Conservation (phyloP, 345 rosid species). For the Rhodamnia argentea region DNA sequence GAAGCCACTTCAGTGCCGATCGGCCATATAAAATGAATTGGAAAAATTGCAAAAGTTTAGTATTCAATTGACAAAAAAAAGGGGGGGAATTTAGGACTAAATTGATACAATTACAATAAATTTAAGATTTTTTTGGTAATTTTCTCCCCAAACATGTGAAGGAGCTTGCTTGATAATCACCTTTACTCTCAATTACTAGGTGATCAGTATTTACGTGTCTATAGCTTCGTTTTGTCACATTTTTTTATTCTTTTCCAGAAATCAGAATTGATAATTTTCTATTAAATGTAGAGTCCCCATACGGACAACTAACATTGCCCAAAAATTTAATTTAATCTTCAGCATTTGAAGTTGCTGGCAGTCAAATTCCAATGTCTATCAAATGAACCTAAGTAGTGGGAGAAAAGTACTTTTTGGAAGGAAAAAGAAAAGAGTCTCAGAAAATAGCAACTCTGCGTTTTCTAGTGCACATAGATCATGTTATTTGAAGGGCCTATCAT, state of each 20-base stretch:
- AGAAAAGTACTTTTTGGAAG: background rate
- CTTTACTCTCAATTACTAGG: background rate
- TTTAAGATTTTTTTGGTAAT: too few species aligned
- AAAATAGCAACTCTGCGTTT: background rate
- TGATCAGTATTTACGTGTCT: background rate
- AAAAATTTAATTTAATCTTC: too few species aligned
- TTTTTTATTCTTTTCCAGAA: background rate
- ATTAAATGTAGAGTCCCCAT: background rate
- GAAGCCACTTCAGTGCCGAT: too few species aligned
- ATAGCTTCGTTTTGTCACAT: background rate
- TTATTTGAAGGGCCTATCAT: rapidly evolving
- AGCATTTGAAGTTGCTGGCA: too few species aligned
- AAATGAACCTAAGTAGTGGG: background rate
- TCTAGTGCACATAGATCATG: background rate
- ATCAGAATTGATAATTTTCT: background rate
- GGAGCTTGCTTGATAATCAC: background rate
- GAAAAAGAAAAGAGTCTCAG: background rate
- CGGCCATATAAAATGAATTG: too few species aligned
- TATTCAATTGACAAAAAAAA: too few species aligned
- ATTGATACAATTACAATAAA: too few species aligned
- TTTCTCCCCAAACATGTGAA: background rate
- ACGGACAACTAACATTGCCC: too few species aligned
- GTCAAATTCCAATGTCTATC: too few species aligned
- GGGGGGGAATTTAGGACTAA: too few species aligned
- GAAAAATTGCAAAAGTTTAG: too few species aligned